Conservation (phyloP, 2,329 filamentous ascomycete species). For the Hypoxylon sp. region DNA sequence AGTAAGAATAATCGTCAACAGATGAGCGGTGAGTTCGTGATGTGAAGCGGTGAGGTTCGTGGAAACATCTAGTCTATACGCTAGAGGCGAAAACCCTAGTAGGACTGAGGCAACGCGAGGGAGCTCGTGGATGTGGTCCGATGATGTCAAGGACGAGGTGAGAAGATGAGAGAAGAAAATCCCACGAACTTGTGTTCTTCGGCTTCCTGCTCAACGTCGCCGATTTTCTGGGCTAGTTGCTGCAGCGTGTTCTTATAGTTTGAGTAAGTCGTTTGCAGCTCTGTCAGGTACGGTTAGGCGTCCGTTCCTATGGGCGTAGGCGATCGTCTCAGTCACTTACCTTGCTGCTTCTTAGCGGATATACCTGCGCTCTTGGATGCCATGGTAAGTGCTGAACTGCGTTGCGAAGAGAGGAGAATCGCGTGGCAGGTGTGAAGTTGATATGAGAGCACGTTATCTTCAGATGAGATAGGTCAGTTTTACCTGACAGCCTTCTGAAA, state of each 20-base stretch:
- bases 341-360: conserved; percentile 79
- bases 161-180: conserved; percentile 31
- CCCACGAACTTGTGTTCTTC: conserved; percentile 94
- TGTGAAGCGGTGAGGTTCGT: conserved; percentile 49
- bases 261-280: conserved; percentile 83
- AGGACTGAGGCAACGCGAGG: conserved; percentile 37
- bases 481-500: conserved; percentile 27
- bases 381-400: conserved; percentile 54
- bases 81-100: conserved; percentile 38
- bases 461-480: conserved; percentile 26
- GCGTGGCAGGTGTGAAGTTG: conserved; percentile 13
- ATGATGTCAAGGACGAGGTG: conserved; percentile 39
- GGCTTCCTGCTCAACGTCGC: conserved; percentile 95
- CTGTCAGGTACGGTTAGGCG: conserved; percentile 58
- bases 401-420: neutral
- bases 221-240: conserved; percentile 94
- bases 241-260: conserved; percentile 85
- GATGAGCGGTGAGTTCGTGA: conserved; percentile 56
- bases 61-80: conserved; percentile 41
- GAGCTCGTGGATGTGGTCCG: conserved; percentile 17
- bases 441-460: conserved; percentile 11
- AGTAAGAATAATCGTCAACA: conserved; percentile 44
- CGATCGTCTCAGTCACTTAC: conserved; percentile 56
- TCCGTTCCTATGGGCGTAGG: conserved; percentile 3
- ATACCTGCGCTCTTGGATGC: conserved; percentile 60